phyloP scores from a whole-genome alignment of 192 early-diverging fungal species.

The Entomortierella chlamydospora region DNA sequence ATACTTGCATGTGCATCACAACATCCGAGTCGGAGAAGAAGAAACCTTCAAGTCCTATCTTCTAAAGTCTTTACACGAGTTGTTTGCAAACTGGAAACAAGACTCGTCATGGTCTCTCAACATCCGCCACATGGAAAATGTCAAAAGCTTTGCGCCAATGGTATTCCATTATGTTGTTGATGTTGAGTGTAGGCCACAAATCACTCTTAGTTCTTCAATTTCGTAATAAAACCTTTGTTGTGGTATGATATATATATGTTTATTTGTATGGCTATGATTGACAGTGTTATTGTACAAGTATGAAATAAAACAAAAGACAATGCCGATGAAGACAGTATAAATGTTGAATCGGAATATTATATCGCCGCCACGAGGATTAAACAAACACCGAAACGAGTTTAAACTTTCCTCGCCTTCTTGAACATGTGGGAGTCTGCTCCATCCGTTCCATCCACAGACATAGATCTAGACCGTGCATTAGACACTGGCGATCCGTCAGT shows the following conservation, averaged over 20 bases:
- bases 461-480: slow-evolving; percentile 24
- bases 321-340: background rate
- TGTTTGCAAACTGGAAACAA: slow-evolving; percentile 30
- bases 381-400: background rate
- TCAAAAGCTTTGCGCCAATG: slow-evolving; percentile 56
- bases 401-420: slow-evolving; percentile 45
- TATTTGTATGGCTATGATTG: background rate
- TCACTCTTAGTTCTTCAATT: too few species aligned
- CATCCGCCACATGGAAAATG: slow-evolving; percentile 45
- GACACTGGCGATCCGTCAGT: slow-evolving; percentile 27
- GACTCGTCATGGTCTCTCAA: slow-evolving; percentile 15
- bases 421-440: slow-evolving; percentile 8
- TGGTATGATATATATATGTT: background rate
- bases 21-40: slow-evolving; percentile 44
- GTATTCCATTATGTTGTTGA: slow-evolving; percentile 55
- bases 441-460: slow-evolving; percentile 12
- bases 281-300: slow-evolving; percentile 9
- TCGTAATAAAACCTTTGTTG: background rate
- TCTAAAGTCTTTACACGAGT: slow-evolving; percentile 5
- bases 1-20: slow-evolving; percentile 52
- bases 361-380: background rate
- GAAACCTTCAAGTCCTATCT: slow-evolving; percentile 34
- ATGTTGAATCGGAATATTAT: background rate
- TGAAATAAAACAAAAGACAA: background rate
- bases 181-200: slow-evolving; percentile 41